Base-by-base conservation (phyloP, 2,329 filamentous ascomycete species). In the Diaporthe longicolla region DNA sequence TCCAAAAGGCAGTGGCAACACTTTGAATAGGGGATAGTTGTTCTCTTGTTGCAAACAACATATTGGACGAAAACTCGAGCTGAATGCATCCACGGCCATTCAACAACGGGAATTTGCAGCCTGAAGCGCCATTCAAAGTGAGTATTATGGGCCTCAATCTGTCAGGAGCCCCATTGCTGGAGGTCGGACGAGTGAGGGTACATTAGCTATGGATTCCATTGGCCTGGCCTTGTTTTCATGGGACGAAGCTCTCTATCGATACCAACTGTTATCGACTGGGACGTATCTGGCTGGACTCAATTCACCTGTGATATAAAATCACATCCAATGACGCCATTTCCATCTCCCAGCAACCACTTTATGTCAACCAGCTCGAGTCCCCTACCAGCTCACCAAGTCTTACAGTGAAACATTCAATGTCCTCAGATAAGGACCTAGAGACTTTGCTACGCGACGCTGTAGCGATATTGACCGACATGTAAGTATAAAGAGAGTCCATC, bases 1-100 rank as follows among this genome's bases (percentile, higher is more conserved):
- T 81, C 94, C 95, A 1, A 94, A 93, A 81, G 94, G 94, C 0
- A 90, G 92, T 48, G 94, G 94, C 5, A 97, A 97, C 81, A 97
- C 94, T 1, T 83, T 97, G 76, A 97, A 97, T 82, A 91, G 93
- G 85, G 94, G 94, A 0, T 89, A 71, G 72, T 79, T 71, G 24
- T 24, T 35, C 58, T 21, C 10, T 35, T 55, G 4, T 69, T n/a
- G 55, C 50, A 57, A 26, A 68, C 45, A 40, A 29, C 35, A n/a
- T 11, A 54, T n/a, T 50, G 8, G 59, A 55, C 17, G 57, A 35
- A 50, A 19, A 59, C 24, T 19, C 35, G 61, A 24, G 37, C 35
- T 26, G 35, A n/a, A 43, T 58, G 35, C 65, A 45, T 50, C 7
- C 45, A 63, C 26, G 52, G 32, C 45, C 65, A 71, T 71, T 70